These are phyloP conservation scores for Pyricularia grisea DNA, from an alignment of 2,329 filamentous ascomycete genomes.

Conservation along the genomic window DNA sequence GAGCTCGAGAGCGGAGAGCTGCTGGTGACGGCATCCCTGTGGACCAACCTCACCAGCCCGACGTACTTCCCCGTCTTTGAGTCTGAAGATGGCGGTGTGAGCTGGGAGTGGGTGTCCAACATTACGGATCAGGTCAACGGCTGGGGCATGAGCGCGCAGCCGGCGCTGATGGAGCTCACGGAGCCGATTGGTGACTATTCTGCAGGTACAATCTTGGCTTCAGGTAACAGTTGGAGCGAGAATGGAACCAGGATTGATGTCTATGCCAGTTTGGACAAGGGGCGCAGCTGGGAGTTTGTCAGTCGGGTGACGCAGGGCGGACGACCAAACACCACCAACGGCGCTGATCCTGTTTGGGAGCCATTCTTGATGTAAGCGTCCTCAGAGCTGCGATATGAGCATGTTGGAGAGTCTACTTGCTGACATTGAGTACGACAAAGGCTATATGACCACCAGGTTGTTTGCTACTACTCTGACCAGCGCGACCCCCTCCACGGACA, in stretches of 20 bases:
- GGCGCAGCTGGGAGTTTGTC: slow-evolving; percentile 57
- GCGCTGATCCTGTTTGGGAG: slow-evolving; percentile 63
- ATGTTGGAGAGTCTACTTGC: background rate
- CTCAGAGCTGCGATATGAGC: background rate
- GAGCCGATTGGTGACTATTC: slow-evolving; percentile 45
- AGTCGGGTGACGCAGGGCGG: slow-evolving; percentile 56
- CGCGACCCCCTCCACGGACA: slow-evolving; percentile 56
- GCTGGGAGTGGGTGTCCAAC: slow-evolving; percentile 54
- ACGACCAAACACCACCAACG: slow-evolving; percentile 52
- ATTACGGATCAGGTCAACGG: slow-evolving; percentile 55
- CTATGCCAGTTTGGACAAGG: slow-evolving; percentile 54
- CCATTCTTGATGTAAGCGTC: slow-evolving; percentile 45
- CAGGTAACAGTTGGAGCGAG: slow-evolving; percentile 54
- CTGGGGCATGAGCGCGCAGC: slow-evolving; percentile 61
- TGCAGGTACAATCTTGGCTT: slow-evolving; percentile 53
- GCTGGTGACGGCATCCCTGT: slow-evolving; percentile 30
- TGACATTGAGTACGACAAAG: slow-evolving; percentile 16
- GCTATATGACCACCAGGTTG: slow-evolving; percentile 46
- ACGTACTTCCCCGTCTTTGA: slow-evolving; percentile 46
- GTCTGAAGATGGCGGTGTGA: slow-evolving; percentile 43
- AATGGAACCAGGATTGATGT: slow-evolving; percentile 59
- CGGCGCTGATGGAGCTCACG: slow-evolving; percentile 56
- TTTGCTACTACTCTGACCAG: slow-evolving; percentile 66
- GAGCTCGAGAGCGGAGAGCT: slow-evolving; percentile 36
- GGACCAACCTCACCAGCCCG: slow-evolving; percentile 41